phyloP scores from a whole-genome alignment of 2,329 filamentous ascomycete genomes.

The Calcarisporium arbuscula region DNA sequence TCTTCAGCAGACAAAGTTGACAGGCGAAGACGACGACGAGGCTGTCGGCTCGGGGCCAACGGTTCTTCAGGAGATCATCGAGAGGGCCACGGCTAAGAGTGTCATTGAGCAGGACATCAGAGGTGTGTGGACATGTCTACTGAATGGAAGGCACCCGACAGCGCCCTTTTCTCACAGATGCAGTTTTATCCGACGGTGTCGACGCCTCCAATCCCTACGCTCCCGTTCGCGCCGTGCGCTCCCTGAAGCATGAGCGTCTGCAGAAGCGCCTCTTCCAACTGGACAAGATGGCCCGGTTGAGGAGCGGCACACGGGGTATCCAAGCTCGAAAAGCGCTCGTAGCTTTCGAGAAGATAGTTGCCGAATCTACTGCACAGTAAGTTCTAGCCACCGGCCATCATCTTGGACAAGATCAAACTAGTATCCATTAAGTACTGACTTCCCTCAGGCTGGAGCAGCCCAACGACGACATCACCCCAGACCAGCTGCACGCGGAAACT shows the following conservation, averaged over 20 bases:
- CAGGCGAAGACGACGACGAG: slow-evolving; percentile 24
- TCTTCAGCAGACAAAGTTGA: slow-evolving; percentile 56
- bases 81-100: slow-evolving; percentile 50
- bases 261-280: slow-evolving; percentile 59
- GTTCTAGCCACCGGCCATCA: slow-evolving; percentile 11
- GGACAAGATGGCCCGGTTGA: slow-evolving; percentile 65
- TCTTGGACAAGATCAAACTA: background rate
- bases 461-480: slow-evolving; percentile 49
- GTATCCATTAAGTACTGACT: no score
- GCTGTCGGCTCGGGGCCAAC: slow-evolving; percentile 19
- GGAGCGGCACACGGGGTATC: slow-evolving; percentile 69
- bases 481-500: slow-evolving; percentile 56
- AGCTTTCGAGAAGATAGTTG: slow-evolving; percentile 60
- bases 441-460: slow-evolving; percentile 39
- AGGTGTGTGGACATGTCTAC: slow-evolving; percentile 29
- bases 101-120: slow-evolving; percentile 55
- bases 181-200: slow-evolving; percentile 53
- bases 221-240: slow-evolving; percentile 54
- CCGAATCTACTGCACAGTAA: slow-evolving; percentile 48
- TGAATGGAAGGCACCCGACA: no score
- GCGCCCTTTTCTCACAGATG: slow-evolving; percentile 9
- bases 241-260: slow-evolving; percentile 55
- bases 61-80: slow-evolving; percentile 64
- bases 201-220: slow-evolving; percentile 50
- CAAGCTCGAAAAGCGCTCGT: slow-evolving; percentile 70